These are phyloP conservation scores for Zanthoxylum bungeanum DNA, from an alignment of 345 rosid genomes.

Conservation along the genomic window DNA sequence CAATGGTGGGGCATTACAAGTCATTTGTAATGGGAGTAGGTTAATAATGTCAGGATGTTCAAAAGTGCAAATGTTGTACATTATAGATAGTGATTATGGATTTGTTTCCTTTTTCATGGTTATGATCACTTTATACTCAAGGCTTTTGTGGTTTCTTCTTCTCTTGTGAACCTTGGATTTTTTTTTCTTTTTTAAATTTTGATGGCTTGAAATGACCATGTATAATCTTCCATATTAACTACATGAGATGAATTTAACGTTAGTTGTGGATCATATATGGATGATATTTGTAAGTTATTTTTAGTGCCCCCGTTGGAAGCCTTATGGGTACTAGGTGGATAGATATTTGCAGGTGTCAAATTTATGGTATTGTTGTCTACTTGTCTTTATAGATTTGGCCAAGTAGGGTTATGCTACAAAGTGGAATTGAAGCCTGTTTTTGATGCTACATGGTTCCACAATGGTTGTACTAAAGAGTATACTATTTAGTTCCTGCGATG, in stretches of 20 bases:
- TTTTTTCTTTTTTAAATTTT: not conserved
- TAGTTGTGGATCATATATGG: constrained; percentile 28
- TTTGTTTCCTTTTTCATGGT: constrained; percentile 25
- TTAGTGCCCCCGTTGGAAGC: constrained; percentile 7
- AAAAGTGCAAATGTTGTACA: constrained; percentile 48
- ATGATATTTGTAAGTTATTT: constrained; percentile 25
- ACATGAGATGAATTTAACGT: constrained; percentile 33
- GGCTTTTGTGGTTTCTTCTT: constrained; percentile 24
- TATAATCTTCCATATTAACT: constrained; percentile 11
- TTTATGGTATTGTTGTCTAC: constrained; percentile 11
- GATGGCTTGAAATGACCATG: constrained; percentile 27
- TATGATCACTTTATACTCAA: constrained; percentile 23
- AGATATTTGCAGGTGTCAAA: constrained; percentile 13
- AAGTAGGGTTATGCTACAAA: constrained; percentile 7
- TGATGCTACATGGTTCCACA: not conserved
- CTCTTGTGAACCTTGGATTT: constrained; percentile 17
- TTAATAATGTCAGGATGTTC: constrained; percentile 37
- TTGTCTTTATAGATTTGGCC: not conserved
- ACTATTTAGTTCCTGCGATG: constrained; percentile 1
- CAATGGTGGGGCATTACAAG: constrained; percentile 42
- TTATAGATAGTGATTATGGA: constrained; percentile 21
- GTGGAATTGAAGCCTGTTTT: not conserved
- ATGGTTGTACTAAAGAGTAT: not conserved
- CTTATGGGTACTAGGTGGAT: not conserved
- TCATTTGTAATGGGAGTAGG: constrained; percentile 39